Base-by-base conservation (phyloP, 73 alveolate species). In the Diophrys appendiculata region DNA sequence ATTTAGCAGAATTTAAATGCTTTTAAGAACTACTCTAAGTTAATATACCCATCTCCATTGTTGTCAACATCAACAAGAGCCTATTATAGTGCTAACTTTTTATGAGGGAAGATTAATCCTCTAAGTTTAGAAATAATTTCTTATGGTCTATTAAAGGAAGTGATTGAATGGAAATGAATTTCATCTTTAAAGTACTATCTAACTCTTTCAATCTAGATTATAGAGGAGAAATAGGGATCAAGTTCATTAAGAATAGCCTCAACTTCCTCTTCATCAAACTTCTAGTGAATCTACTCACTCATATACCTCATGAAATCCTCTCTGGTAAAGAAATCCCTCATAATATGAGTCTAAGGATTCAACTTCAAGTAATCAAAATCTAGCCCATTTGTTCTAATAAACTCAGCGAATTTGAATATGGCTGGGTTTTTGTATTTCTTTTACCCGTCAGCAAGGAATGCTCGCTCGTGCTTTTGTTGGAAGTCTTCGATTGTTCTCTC, bases 201-300 rank as follows among this genome's bases (percentile, higher is more conserved):
- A 29, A 80, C 60, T 0, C 76, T 54, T 3, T 32, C 29, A 26
- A 80, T 80, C 52, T 56, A 34, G 14, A 80, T 80, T 11, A 56
- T 80, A 23, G 78, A 77, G 23, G 89, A 68, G 34, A 73, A 82
- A 77, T 70, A 82, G 29, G 90, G 90, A 65, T 82, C 90, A 26
- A 82, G 53, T 34, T 82, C 90, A 34, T 72, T 82, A n/a, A 82
- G 34, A 52, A 82, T 64, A 0, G 84, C 33, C n/a, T 82, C 90
- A 18, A 73, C 73, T 35, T 82, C 90, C 67, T 82, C 83, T 33
- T 73, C 74, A n/a, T 72, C 32, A 77, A 82, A 82, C 33, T 60
- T 55, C 25, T 74, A 23, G 11, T 73, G 5, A 3, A 67, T 22
- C 35, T 24, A 28, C 14, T 65, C 54, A 30, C 11, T 27, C 14